Evolutionary conservation across 306 rosid genomes (phyloP).

Genomic region (Acacia acuminata): DNA sequence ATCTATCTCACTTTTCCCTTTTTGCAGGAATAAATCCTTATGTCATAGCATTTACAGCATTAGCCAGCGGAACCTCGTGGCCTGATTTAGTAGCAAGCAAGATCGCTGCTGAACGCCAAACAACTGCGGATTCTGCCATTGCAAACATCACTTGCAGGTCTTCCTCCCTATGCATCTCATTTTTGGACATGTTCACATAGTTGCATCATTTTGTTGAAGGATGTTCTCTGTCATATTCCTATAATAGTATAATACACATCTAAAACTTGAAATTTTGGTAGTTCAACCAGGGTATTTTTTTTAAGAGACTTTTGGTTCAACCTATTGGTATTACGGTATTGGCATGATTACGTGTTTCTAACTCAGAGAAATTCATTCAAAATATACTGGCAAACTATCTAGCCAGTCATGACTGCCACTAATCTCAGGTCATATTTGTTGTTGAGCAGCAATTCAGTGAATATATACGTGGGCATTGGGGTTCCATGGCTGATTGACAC

Average conservation of each 20-base stretch:
- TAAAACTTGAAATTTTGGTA: not conserved
- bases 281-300: not conserved
- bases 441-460: slow-evolving; percentile 83
- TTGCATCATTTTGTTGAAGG: slow-evolving; percentile 15
- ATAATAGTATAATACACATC: not conserved
- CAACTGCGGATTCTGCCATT: slow-evolving; percentile 93
- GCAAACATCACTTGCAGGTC: slow-evolving; percentile 99
- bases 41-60: slow-evolving; percentile 92
- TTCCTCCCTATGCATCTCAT: slow-evolving; percentile 31
- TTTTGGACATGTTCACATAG: slow-evolving; percentile 24
- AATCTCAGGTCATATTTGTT: not conserved
- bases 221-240: slow-evolving; percentile 15
- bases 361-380: slow-evolving; percentile 13
- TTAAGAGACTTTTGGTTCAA: not conserved
- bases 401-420: not conserved
- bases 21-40: slow-evolving; percentile 88
- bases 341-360: slow-evolving; percentile 19
- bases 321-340: slow-evolving; percentile 14
- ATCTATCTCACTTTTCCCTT: not conserved
- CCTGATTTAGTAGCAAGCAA: slow-evolving; percentile 98
- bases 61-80: slow-evolving; percentile 96
- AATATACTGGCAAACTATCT: not conserved
- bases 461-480: slow-evolving; percentile 92
- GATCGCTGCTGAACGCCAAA: slow-evolving; percentile 97
- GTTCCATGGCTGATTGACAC: slow-evolving; percentile 93